Percentiles rank a stretch among this genome's conserved stretches.
Evolutionary conservation across 306 rosid species (phyloP).

Genomic region (Fragaria nilgerrensis): DNA sequence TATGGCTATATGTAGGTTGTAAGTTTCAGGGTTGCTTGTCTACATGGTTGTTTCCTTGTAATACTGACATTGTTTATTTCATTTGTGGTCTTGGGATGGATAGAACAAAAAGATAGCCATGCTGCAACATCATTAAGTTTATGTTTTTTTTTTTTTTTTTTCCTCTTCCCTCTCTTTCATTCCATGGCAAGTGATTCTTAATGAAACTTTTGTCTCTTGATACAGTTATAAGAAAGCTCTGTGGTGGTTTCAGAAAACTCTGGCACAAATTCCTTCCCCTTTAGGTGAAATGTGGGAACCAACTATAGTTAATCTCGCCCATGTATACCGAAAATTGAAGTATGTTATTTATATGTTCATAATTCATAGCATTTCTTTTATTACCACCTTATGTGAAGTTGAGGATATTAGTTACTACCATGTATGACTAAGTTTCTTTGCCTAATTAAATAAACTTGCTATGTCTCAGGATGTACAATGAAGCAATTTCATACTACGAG

Average conservation of each 20-base stretch:
- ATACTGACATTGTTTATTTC: neutral
- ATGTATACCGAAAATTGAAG: conserved; percentile 88
- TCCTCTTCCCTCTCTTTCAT: neutral
- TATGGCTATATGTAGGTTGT: neutral
- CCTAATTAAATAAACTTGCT: conserved; percentile 21
- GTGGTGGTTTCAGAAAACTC: conserved; percentile 88
- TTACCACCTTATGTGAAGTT: neutral
- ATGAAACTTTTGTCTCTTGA: conserved; percentile 16
- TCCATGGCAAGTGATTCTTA: neutral
- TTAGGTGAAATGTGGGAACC: conserved; percentile 95
- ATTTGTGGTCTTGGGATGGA: neutral
- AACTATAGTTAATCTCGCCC: conserved; percentile 87
- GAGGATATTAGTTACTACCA: neutral
- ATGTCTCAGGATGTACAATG: conserved; percentile 60
- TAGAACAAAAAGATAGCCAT: neutral
- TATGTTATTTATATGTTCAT: conserved; percentile 36
- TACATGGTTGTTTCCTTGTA: neutral
- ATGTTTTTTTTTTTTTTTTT: neutral
- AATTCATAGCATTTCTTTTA: conserved; percentile 16
- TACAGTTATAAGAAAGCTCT: conserved; percentile 79
- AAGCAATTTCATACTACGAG: conserved; percentile 81
- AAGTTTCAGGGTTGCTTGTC: neutral
- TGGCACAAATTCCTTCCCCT: conserved; percentile 72
- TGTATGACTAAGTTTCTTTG: conserved; percentile 17
- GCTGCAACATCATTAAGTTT: neutral